These are phyloP conservation scores for Diaporthe capsici DNA, from an alignment of 2,329 filamentous ascomycete species.

Conservation along the genomic window DNA sequence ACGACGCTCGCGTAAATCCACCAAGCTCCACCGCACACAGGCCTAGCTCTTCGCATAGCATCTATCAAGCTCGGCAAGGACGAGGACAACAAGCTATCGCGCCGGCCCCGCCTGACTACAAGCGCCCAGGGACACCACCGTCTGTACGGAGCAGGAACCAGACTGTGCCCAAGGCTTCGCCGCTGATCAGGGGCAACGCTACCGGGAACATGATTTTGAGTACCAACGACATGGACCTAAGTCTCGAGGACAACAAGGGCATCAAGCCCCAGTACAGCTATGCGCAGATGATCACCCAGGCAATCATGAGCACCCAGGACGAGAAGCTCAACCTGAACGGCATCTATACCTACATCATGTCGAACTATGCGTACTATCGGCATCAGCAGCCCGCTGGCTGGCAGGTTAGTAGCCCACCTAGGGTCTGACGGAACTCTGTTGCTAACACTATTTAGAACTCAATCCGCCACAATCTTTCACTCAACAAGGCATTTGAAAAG, in stretches of 20 bases:
- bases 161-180: conserved; percentile 55
- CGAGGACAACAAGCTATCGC: conserved; percentile 64
- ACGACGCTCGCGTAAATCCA: conserved; percentile 32
- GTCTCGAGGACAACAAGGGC: conserved; percentile 86
- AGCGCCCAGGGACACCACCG: conserved; percentile 72
- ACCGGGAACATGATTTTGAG: conserved; percentile 61
- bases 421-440: background rate
- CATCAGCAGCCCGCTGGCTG: conserved; percentile 83
- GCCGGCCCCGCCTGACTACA: conserved; percentile 72
- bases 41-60: conserved; percentile 47
- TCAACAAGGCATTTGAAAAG: conserved; percentile 96
- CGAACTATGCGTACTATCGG: conserved; percentile 93
- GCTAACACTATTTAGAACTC: conserved; percentile 75
- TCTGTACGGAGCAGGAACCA: conserved; percentile 56
- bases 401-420: conserved; percentile 75
- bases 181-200: conserved; percentile 50
- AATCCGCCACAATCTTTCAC: conserved; percentile 94
- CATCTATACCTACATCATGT: conserved; percentile 94
- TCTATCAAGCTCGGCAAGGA: conserved; percentile 44
- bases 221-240: conserved; percentile 78
- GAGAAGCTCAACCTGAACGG: conserved; percentile 91
- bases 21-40: conserved; percentile 44
- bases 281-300: conserved; percentile 96
- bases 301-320: conserved; percentile 88
- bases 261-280: conserved; percentile 98